Percentiles rank a stretch among this genome's conserved stretches.
Conservation (phyloP, 805 yeast genomes). For the Candida xyloterini region DNA sequence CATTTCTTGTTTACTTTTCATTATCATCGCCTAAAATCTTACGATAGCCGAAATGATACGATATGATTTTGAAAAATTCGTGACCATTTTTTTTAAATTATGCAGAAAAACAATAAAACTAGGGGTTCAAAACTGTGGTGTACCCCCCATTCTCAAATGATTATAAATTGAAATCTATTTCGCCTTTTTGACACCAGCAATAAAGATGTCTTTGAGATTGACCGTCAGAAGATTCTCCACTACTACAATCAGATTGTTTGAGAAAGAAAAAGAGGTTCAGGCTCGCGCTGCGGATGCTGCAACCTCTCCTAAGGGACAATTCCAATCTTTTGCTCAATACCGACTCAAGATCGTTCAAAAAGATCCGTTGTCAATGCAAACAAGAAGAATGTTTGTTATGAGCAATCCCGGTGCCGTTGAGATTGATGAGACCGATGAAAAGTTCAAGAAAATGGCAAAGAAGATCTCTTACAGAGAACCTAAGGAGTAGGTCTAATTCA, state of each 20-base stretch:
- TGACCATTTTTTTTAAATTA: constrained; percentile 10
- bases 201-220: constrained; percentile 7
- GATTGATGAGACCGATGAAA: constrained; percentile 13
- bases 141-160: neutral
- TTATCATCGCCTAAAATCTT: constrained; percentile 8
- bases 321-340: constrained; percentile 29
- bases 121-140: constrained; percentile 8
- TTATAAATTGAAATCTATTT: neutral
- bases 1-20: neutral
- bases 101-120: constrained; percentile 8
- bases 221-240: constrained; percentile 21
- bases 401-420: constrained; percentile 4
- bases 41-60: constrained; percentile 10
- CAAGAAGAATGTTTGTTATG: constrained; percentile 23
- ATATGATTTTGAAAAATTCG: constrained; percentile 9
- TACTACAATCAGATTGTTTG: constrained; percentile 16
- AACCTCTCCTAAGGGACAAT: constrained; percentile 16
- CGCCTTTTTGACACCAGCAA: neutral
- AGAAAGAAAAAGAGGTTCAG: constrained; percentile 20
- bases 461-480: constrained; percentile 25
- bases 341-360: constrained; percentile 27
- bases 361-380: constrained; percentile 27
- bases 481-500: constrained; percentile 5
- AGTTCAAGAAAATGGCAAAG: constrained; percentile 24
- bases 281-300: constrained; percentile 20